A percentile compares a stretch with the other conserved stretches of the same genome.
These are phyloP conservation scores for Phytophthora citrophthora DNA, from an alignment of 352 stramenopile species.

Conservation along the genomic window DNA sequence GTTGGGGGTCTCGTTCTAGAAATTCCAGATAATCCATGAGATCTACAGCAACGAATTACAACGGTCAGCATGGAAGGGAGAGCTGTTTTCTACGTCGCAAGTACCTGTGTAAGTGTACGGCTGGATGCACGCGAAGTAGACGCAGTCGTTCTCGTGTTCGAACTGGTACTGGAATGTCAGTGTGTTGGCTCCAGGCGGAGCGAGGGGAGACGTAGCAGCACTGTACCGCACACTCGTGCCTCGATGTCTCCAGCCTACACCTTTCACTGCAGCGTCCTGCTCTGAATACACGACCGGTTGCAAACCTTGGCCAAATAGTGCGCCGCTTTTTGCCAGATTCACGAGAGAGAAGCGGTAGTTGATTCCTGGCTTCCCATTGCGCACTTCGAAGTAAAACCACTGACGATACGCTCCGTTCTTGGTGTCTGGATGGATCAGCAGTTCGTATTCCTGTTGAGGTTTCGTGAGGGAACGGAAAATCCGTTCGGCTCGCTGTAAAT, in stretches of 20 bases:
- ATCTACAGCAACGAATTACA: slow-evolving; percentile 36
- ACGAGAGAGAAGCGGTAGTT: slow-evolving; percentile 76
- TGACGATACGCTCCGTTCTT: slow-evolving; percentile 88
- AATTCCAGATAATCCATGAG: slow-evolving; percentile 75
- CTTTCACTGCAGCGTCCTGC: slow-evolving; percentile 44
- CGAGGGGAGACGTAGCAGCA: slow-evolving; percentile 37
- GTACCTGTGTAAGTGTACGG: slow-evolving; percentile 89
- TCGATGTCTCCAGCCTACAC: slow-evolving; percentile 64
- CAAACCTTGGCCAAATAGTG: slow-evolving; percentile 82
- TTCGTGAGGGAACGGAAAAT: slow-evolving; percentile 40
- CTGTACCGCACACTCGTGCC: slow-evolving; percentile 74
- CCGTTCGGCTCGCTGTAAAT: slow-evolving; percentile 66
- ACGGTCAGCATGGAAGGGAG: neutral
- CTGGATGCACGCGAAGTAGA: slow-evolving; percentile 87
- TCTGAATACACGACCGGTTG: slow-evolving; percentile 85
- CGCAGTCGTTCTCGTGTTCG: slow-evolving; percentile 62
- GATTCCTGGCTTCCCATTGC: slow-evolving; percentile 53
- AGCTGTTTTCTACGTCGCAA: neutral
- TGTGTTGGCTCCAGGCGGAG: slow-evolving; percentile 52
- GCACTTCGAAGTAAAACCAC: slow-evolving; percentile 92
- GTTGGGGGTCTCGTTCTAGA: slow-evolving; percentile 59
- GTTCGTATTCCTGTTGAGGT: slow-evolving; percentile 69
- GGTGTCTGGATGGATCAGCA: slow-evolving; percentile 77
- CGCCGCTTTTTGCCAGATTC: slow-evolving; percentile 85
- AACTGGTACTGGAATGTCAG: slow-evolving; percentile 83